Base-by-base conservation (phyloP, 1,284 basidiomycete species). In the Trametes hirsuta region DNA sequence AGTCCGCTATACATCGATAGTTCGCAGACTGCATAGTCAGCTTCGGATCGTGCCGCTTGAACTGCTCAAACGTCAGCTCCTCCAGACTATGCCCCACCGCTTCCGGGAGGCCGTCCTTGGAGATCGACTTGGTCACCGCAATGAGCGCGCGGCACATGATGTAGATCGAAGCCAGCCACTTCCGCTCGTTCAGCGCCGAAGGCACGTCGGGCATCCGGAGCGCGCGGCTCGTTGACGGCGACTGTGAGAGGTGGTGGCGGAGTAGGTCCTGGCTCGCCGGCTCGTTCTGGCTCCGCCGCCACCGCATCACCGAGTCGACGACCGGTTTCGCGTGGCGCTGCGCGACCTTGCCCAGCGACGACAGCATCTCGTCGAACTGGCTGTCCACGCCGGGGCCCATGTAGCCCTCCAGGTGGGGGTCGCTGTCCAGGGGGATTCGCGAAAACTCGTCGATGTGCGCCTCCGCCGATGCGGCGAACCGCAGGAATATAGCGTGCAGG, bases 91-190 rank as follows among this genome's bases (percentile, higher is more conserved):
- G 85, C 0, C 93, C 94, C 59, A 93, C 77, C 0, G 84, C 79
- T 48, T 94, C 93, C 10, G 88, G 87, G 2, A 97, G 77, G 0
- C 86, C 86, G 64, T 94, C 91, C 68, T 88, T 89, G 1, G 87
- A 81, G 21, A 92, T 82, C 14, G 83, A 79, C 51, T 89, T 84
- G 47, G 96, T 83, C 14, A 96, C 84, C 2, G 85, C 87, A 30
- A 94, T 87, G 30, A 97, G 79, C 0, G 92, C 88, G 49, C 94
- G 85, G 71, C 93, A 95, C 84, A 94, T 90, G 68, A 97, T 87
- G 72, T 95, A 96, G 40, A 91, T 90, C 1, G 91, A 87, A 3
- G 92, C 89, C 3, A 95, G 81, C 50, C 85, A 83, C 75, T 93
- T 90, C n/a, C 93, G 85, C 69, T 92, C 91, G 61, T 84, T 84